Conservation (phyloP, 139 green algal genomes). For the Trebouxia sp. region DNA sequence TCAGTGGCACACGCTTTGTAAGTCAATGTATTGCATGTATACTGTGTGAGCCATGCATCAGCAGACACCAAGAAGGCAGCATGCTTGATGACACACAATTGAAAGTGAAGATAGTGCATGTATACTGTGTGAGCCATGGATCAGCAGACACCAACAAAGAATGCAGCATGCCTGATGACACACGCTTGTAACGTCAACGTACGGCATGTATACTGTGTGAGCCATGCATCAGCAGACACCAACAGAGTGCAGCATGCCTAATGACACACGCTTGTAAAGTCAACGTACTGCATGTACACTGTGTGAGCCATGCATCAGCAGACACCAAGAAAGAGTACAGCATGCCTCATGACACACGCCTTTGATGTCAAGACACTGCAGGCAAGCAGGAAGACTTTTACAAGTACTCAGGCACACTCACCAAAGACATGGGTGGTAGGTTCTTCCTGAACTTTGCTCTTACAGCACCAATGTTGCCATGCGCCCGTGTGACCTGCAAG, state of each 20-base stretch:
- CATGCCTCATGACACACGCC: not conserved
- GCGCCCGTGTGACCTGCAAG: conserved; percentile 72
- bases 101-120: not conserved
- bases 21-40: not conserved
- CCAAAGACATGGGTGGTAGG: conserved; percentile 83
- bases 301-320: not conserved
- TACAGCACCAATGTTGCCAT: conserved; percentile 91
- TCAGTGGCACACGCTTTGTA: not conserved
- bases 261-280: not conserved
- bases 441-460: conserved; percentile 96
- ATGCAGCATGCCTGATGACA: not conserved
- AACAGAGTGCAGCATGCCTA: not conserved
- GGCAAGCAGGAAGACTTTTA: not conserved
- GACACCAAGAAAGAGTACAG: too few species aligned
- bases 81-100: not conserved
- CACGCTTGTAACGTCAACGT: conserved; percentile 9
- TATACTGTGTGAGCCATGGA: not conserved
- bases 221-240: not conserved
- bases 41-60: not conserved
- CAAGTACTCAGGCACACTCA: conserved; percentile 20
- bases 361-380: not conserved
- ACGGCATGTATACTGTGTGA: conserved; percentile 11
- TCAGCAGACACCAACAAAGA: not conserved
- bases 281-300: conserved; percentile 32
- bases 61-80: not conserved